Evolutionary conservation across 768 basidiomycete genomes (phyloP), one percentile per base, ranked within the genome.

Genomic region (Russula vinacea): DNA sequence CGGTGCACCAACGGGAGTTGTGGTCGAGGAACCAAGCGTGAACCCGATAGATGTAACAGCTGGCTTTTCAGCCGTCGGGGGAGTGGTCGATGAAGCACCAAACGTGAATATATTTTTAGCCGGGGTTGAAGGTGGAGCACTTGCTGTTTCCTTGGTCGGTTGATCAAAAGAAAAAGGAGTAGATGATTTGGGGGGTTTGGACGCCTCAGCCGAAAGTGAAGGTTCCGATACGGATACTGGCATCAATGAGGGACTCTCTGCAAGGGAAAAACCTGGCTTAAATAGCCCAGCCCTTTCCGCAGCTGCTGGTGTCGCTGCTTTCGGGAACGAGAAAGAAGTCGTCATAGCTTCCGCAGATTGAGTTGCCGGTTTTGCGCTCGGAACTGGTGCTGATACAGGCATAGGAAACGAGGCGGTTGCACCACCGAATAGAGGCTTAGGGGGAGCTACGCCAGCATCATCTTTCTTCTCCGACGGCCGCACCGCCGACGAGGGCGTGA

Each of bases 51-150:
- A 54, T 62, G 54, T 39, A 16, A 62, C 62, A 61, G 19, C 62
- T 49, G 19, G 42, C 45, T 65, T 67, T 50, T 60, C 64, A 24
- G 42, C 45, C 13, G 45, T 29, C 7, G 56, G 11, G 14, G 51
- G 39, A 4, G 66, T 35, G 32, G 64, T 24, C 24, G 81, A 56
- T 11, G 66, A 4, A 26, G 60, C 37, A 56, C 45, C 56, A 53
- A 68, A 67, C 1, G 62, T 60, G 58, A 74, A 74, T 9, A 65
- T 0, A 33, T 9, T 19, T 44, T 68, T 66, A 19, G 58, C 57
- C n/a, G 66, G 53, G n/a, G 56, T 56, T 17, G 47, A 54, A 52
- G 54, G 55, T 7, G 40, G 16, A 17, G 24, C 51, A 3, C 33
- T n/a, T 13, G 35, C 14, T 8, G 59, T 29, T 42, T 26, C 59